phyloP scores from a whole-genome alignment of 352 stramenopile genomes.

The Phytophthora podocarpi region DNA sequence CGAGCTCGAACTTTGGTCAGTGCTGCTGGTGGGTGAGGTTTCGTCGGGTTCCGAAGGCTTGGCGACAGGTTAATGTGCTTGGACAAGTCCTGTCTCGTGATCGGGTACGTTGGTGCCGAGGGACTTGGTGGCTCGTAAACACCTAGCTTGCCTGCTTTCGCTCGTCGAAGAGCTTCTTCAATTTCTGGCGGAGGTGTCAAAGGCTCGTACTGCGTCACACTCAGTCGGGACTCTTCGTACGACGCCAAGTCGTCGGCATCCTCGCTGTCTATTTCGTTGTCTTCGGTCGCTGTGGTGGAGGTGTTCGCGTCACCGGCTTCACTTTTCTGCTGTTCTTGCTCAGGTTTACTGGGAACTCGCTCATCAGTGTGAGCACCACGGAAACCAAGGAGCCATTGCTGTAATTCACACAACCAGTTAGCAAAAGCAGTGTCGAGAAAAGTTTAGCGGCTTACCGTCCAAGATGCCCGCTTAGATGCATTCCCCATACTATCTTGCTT shows the following conservation, averaged over 20 bases:
- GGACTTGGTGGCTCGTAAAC: constrained; percentile 8
- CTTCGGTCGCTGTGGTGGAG: constrained; percentile 15
- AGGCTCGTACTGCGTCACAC: constrained; percentile 30
- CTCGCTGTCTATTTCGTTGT: constrained; percentile 27
- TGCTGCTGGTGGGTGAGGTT: constrained; percentile 16
- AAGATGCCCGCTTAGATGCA: constrained; percentile 15
- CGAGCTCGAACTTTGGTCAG: constrained; percentile 30
- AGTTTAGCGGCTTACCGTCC: constrained; percentile 38
- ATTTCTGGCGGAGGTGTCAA: constrained; percentile 52
- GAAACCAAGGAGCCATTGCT: constrained; percentile 42
- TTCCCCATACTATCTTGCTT: constrained; percentile 11
- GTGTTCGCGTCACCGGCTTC: constrained; percentile 15
- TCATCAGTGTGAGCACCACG: constrained; percentile 1
- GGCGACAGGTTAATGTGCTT: constrained; percentile 23
- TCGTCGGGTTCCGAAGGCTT: constrained; percentile 16
- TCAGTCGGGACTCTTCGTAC: constrained; percentile 33
- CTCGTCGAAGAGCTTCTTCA: constrained; percentile 42
- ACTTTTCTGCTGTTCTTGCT: constrained; percentile 17
- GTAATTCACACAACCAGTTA: background rate
- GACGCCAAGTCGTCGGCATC: constrained; percentile 25
- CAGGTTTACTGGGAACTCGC: constrained; percentile 2
- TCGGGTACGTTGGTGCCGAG: constrained; percentile 15
- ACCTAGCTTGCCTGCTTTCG: constrained; percentile 27
- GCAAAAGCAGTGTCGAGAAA: background rate
- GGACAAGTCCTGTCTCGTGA: constrained; percentile 16